Conservation (phyloP, 192 early-diverging fungal genomes). For the Podila epigama region DNA sequence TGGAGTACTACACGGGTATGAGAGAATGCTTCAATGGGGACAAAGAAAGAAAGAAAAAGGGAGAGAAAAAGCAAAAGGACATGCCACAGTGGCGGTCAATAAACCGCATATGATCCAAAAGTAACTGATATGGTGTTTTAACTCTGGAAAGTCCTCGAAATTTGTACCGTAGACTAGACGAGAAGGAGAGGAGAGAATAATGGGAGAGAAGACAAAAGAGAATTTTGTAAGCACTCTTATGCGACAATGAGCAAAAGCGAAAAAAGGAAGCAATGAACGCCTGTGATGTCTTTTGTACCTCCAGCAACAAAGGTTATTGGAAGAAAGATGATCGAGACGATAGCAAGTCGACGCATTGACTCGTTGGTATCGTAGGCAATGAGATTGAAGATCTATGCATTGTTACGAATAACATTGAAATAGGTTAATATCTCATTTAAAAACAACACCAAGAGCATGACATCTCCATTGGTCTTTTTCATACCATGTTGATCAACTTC, state of each 20-base stretch:
- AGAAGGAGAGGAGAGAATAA: background rate
- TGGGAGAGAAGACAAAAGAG: too few species aligned
- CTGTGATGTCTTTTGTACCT: slow-evolving; percentile 13
- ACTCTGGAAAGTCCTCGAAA: slow-evolving; percentile 53
- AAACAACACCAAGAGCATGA: background rate
- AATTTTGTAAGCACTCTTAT: too few species aligned
- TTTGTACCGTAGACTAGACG: slow-evolving; percentile 57
- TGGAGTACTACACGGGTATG: background rate
- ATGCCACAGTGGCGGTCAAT: slow-evolving; percentile 23
- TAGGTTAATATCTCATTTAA: background rate
- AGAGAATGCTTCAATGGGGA: background rate
- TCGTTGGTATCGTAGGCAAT: slow-evolving; percentile 57
- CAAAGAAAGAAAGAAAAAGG: background rate
- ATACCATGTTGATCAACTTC: slow-evolving; percentile 59
- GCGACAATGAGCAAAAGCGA: too few species aligned
- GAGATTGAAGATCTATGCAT: slow-evolving; percentile 55
- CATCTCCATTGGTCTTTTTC: background rate
- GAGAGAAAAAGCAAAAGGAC: background rate
- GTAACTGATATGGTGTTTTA: slow-evolving; percentile 36
- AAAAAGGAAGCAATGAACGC: too few species aligned
- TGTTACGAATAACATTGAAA: background rate
- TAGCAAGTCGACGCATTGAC: slow-evolving; percentile 44
- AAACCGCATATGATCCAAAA: slow-evolving; percentile 48
- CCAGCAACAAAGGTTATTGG: slow-evolving; percentile 66
- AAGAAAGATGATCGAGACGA: slow-evolving; percentile 55